A percentile compares a stretch with the other conserved stretches of the same genome.
Evolutionary conservation across 2,329 filamentous ascomycete genomes (phyloP).

Genomic region (Leptographium wingfieldii): DNA sequence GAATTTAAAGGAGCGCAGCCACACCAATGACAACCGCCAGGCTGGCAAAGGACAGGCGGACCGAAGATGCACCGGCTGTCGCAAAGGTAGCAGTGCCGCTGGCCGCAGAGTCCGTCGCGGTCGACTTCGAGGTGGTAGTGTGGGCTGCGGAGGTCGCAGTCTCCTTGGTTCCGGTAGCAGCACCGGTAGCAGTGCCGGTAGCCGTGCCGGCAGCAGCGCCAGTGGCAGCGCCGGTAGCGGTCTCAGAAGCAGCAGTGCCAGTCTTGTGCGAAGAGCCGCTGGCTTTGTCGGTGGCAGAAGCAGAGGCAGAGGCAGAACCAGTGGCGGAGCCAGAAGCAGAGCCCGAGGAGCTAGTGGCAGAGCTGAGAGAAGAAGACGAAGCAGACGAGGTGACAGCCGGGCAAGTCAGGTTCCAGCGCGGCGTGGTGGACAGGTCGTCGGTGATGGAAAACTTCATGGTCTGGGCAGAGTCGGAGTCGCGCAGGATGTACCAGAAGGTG

Average conservation of each 20-base stretch:
- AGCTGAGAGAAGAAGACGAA: neutral
- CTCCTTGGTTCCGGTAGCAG: slow-evolving; percentile 7
- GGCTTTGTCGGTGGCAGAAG: neutral
- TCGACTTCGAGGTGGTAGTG: neutral
- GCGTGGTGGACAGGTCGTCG: slow-evolving; percentile 36
- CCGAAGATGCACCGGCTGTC: neutral
- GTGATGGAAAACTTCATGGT: slow-evolving; percentile 45
- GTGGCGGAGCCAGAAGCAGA: neutral
- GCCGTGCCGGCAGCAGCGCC: neutral
- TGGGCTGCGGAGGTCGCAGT: slow-evolving; percentile 5
- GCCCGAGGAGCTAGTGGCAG: too few species aligned
- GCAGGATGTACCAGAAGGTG: slow-evolving; percentile 50
- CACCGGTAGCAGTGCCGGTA: slow-evolving; percentile 6
- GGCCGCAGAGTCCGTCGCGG: neutral
- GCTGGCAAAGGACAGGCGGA: neutral
- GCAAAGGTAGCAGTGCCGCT: neutral
- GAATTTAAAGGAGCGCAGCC: neutral
- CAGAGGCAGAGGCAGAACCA: slow-evolving; percentile 1
- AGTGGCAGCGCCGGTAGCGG: neutral
- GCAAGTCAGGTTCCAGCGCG: slow-evolving; percentile 42
- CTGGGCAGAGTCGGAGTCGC: slow-evolving; percentile 49
- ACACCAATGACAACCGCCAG: neutral
- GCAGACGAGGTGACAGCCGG: slow-evolving; percentile 17
- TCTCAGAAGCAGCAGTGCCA: neutral
- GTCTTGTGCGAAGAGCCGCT: neutral